phyloP scores from a whole-genome alignment of 2,329 filamentous ascomycete species.

The Colletotrichum chrysophilum region DNA sequence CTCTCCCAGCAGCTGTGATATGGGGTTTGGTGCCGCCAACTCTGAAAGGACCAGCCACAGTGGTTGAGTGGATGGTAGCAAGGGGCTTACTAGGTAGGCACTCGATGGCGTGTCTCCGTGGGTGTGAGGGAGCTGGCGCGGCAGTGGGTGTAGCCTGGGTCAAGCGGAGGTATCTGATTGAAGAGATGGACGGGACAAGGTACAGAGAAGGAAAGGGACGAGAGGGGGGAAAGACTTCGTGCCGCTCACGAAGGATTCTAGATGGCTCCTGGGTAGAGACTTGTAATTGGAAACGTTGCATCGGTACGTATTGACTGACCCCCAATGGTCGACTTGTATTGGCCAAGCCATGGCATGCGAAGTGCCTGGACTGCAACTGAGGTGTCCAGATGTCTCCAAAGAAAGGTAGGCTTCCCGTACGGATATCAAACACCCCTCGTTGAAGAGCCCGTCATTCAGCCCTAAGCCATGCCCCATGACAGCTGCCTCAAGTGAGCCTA shows the following conservation, averaged over 20 bases:
- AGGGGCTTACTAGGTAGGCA: no score
- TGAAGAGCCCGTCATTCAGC: no score
- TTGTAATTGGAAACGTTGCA: neutral
- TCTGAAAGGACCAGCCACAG: neutral
- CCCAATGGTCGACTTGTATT: neutral
- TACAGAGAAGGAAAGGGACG: neutral
- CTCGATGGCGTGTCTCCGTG: no score
- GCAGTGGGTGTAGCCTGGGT: no score
- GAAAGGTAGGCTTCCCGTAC: neutral
- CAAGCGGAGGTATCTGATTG: neutral
- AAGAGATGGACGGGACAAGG: neutral
- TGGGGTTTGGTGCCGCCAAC: no score
- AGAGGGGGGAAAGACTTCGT: no score
- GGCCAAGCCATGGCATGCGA: neutral
- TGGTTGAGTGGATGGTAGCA: neutral
- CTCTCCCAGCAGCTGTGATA: neutral
- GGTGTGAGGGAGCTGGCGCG: no score
- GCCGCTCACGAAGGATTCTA: constrained; percentile 4
- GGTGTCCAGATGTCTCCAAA: neutral
- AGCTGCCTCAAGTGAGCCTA: no score
- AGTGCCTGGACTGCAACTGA: neutral
- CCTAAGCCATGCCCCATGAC: no score
- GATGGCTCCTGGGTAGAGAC: neutral
- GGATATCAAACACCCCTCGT: no score
- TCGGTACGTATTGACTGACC: neutral